Evolutionary conservation across 257 asterid genomes (phyloP).

Genomic region (Verbascum thapsus): DNA sequence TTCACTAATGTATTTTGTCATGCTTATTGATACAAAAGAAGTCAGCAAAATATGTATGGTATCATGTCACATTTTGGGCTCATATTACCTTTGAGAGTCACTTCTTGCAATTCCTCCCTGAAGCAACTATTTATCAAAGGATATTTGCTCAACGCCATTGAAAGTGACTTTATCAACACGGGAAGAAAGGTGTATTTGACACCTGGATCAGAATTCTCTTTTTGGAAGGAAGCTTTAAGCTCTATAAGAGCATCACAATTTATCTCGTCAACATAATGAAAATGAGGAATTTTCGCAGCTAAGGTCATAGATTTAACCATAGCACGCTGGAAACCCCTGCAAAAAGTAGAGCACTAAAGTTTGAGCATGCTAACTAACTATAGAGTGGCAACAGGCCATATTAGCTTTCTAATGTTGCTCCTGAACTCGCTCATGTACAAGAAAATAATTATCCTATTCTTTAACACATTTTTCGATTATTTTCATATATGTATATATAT

Average conservation of each 20-base stretch:
- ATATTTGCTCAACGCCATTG: slow-evolving; percentile 70
- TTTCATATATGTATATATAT: neutral
- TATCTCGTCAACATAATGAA: slow-evolving; percentile 89
- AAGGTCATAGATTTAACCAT: slow-evolving; percentile 89
- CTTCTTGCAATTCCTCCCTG: slow-evolving; percentile 70
- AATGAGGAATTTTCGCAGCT: slow-evolving; percentile 95
- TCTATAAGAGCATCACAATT: slow-evolving; percentile 74
- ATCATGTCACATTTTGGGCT: neutral
- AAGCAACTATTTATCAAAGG: slow-evolving; percentile 91
- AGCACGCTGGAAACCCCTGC: slow-evolving; percentile 97
- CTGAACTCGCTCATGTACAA: neutral
- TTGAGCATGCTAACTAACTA: slow-evolving; percentile 11
- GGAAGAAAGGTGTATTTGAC: slow-evolving; percentile 88
- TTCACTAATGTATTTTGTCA: too few species aligned
- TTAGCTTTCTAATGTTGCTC: neutral
- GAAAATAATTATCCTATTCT: neutral
- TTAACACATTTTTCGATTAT: neutral
- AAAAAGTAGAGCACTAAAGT: slow-evolving; percentile 18
- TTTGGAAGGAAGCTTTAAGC: slow-evolving; percentile 77
- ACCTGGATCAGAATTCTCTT: slow-evolving; percentile 65
- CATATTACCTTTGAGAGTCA: slow-evolving; percentile 71
- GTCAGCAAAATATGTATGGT: too few species aligned
- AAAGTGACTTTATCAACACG: slow-evolving; percentile 73
- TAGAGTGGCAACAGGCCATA: neutral
- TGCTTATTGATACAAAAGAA: too few species aligned